These are phyloP conservation scores for Fusarium oxysporum DNA, from an alignment of 2,329 filamentous ascomycete species.

Conservation along the genomic window DNA sequence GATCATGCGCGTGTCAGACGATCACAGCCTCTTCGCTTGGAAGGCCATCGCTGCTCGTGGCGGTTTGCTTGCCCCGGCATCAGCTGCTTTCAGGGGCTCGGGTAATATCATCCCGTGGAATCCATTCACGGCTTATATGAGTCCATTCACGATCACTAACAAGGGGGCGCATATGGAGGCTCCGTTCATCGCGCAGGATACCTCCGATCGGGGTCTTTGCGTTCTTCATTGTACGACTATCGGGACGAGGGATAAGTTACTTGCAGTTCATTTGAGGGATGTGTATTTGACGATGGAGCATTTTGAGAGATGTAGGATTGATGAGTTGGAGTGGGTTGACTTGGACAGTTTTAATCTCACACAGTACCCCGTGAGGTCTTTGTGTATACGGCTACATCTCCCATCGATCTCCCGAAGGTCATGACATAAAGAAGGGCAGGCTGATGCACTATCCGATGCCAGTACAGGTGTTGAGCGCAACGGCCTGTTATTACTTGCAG, in stretches of 20 bases:
- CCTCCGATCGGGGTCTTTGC: background rate
- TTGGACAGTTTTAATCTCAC: background rate
- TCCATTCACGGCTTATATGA: background rate
- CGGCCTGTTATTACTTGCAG: fast-evolving
- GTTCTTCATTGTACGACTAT: constrained; percentile 8
- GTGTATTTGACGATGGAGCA: constrained; percentile 23
- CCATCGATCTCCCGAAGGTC: fast-evolving
- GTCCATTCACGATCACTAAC: background rate
- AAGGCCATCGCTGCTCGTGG: background rate
- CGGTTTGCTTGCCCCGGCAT: background rate
- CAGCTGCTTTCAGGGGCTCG: background rate
- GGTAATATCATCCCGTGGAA: constrained; percentile 3
- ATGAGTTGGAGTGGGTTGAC: background rate
- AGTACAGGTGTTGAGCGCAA: fast-evolving
- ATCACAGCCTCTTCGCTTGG: constrained; percentile 13
- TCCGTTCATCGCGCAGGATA: background rate
- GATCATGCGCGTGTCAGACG: constrained; percentile 2
- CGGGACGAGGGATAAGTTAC: background rate
- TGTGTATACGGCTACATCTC: background rate
- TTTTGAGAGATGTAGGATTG: constrained; percentile 1
- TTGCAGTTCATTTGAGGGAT: constrained; percentile 5
- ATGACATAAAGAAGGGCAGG: fast-evolving
- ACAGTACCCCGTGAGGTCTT: background rate
- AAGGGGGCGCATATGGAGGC: constrained; percentile 16
- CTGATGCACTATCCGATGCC: fast-evolving